Base-by-base conservation (phyloP, 139 green algal genomes). In the Desmodesmus armatus region DNA sequence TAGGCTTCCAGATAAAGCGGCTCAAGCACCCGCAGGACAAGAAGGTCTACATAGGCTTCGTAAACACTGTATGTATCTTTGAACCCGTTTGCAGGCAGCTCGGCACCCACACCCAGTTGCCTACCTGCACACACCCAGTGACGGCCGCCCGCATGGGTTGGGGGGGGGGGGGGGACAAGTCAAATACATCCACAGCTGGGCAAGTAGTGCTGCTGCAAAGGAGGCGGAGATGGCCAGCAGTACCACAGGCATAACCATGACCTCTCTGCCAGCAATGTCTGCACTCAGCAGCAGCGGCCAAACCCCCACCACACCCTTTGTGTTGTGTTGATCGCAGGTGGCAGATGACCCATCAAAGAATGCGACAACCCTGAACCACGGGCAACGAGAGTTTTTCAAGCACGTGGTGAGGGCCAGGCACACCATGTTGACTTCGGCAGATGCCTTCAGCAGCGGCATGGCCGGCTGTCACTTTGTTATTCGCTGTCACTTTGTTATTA, bases 311-410 rank as follows among this genome's bases (percentile, higher is more conserved):
- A 21, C 17, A 19, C 69, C 9, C 7, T 37, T 33, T 31, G 69
- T 33, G n/a, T 72, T 9, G 15, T 76, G 67, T 1, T 80, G 29
- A 19, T 7, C 51, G 33, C 71, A 90, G 82, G 21, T 80, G 17
- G 75, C 41, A n/a, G 87, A 90, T 60, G 82, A 78, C 19, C 67
- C 87, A 21, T 88, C 87, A 13, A 90, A 88, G 77, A 27, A 88
- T 3, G 87, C 33, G 5, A 82, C 77, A 23, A 62, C 63, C 23
- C 85, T 81, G 47, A 88, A 35, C 33, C 25, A 62, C 17, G 53
- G 58, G 7, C 76, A 90, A 43, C 63, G 81, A 0, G 87, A 90
- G 37, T 88, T 67, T 60, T 87, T 90, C 58, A 83, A 82, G 37
- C 43, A 70, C 15, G 76, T 86, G 87, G 87, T 90, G 82, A 74